Evolutionary conservation across 2,329 filamentous ascomycete species (phyloP), one percentile per base, ranked within the genome.

Genomic region (Aureobasidium sp.): DNA sequence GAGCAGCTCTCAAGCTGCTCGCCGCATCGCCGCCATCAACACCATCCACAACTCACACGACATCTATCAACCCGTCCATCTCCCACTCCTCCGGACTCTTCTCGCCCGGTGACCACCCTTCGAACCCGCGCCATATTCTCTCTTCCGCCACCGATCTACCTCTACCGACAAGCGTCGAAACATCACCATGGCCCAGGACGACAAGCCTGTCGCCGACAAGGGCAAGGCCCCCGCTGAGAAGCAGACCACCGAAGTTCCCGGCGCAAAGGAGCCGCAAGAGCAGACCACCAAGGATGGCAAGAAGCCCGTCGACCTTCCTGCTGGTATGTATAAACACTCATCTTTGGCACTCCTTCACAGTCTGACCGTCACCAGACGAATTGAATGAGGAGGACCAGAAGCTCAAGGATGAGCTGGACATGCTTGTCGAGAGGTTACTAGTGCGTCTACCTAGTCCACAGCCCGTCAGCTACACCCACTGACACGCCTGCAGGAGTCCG

Each of bases 361-460:
- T 15, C 55, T 63, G 47, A 64, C 53, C n/a, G 27, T 5, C 2
- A 20, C 74, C 82, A 79, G 93, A 97, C 78, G 94, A 99, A 78
- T 87, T 99, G 69, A 99, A 84, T 72, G 94, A 99, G 72, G 94
- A 99, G 77, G 94, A 99, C 68, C 92, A 97, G 78, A 92, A 97
- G 81, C 86, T 99, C 72, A 99, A 99, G 82, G 92, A 84, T 72
- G 94, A 99, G 78, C 87, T 99, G 65, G 94, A 99, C 68, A 95
- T 97, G 92, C 85, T 99, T 58, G 93, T 97, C 9, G 94, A 99
- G 79, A 86, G 94, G 72, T 82, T 99, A 83, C 89, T 89, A 76
- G 91, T 95, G 79, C 70, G 68, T 65, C 27, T 55, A 22, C 29
- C 6, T 15, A 5, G 27, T 6, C 15, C 4, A 2, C 37, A 20